Base-by-base conservation (phyloP, 129 eudicot genomes). In the Tagetes erecta region DNA sequence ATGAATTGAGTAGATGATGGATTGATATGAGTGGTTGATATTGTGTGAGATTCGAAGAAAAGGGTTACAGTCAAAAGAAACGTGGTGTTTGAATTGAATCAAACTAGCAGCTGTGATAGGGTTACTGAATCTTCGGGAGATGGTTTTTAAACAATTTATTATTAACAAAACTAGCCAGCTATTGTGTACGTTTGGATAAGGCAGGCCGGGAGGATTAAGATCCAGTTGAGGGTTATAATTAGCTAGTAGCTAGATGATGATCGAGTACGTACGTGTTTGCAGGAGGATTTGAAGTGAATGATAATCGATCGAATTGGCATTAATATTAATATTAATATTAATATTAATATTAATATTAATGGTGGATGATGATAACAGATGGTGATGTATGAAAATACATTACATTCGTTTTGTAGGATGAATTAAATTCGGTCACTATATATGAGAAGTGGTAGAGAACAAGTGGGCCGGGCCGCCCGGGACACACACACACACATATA, bases 51-150 rank as follows among this genome's bases (percentile, higher is more conserved):
- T 62, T 62, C 67, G 67, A 62, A 62, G 27, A 35, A 62, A 37
- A 62, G 67, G 67, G 8, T 44, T 62, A 35, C 30, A 62, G 67
- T 62, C 67, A 62, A 62, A 62, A 62, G 67, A 6, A 62, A 62
- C 67, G 67, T 62, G 67, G 3, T 36, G 66, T 59, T 59, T 59
- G 66, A 59, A 59, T 59, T 11, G 66, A 59, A 59, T 20, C 27
- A 20, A 20, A 20, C 27, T 20, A 20, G 27, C 27, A 20, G 27
- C 27, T 20, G 66, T 62, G 30, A 36, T 35, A 37, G 67, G 67
- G 67, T 12, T 62, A 30, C 67, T 62, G 67, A 62, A 62, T 62
- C 67, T 62, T 62, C 45, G 67, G 67, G 45, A 62, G 67, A 62
- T 62, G 67, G 67, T 62, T 62, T 62, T 60, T 55, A 20, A 20